A percentile compares a stretch with the other conserved stretches of the same genome.
These are phyloP conservation scores for Panaeolus papilionaceus DNA, from an alignment of 768 basidiomycete species.

Conservation along the genomic window DNA sequence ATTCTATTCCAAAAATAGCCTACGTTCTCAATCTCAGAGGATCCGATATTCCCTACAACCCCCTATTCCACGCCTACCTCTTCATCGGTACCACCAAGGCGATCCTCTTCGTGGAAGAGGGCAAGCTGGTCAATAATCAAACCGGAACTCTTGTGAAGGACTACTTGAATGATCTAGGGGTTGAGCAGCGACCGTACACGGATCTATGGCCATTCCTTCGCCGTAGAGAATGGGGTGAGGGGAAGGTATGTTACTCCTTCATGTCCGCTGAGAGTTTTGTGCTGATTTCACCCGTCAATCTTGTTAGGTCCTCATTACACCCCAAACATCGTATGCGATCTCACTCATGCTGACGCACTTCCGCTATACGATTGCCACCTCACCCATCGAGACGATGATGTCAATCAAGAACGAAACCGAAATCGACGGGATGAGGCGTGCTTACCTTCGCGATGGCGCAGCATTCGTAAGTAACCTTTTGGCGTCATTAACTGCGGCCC, in stretches of 20 bases:
- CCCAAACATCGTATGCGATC: slow-evolving; percentile 82
- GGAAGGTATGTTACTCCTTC: slow-evolving; percentile 56
- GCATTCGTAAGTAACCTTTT: slow-evolving; percentile 65
- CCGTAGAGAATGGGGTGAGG: slow-evolving; percentile 76
- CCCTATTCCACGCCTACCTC: slow-evolving; percentile 89
- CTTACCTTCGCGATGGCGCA: slow-evolving; percentile 90
- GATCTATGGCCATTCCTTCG: slow-evolving; percentile 83
- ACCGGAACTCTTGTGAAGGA: slow-evolving; percentile 48
- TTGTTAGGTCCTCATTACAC: slow-evolving; percentile 65
- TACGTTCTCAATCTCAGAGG: slow-evolving; percentile 91
- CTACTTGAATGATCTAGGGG: slow-evolving; percentile 62
- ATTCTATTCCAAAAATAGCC: slow-evolving; percentile 48
- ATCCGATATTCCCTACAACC: slow-evolving; percentile 89
- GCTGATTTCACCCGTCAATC: not conserved
- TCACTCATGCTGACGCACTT: slow-evolving; percentile 85
- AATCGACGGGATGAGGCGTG: slow-evolving; percentile 79
- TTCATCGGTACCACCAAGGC: slow-evolving; percentile 68
- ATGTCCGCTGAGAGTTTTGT: not conserved
- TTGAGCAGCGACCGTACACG: slow-evolving; percentile 72
- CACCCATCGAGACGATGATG: slow-evolving; percentile 78
- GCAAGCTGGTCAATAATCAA: slow-evolving; percentile 55
- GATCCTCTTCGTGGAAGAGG: slow-evolving; percentile 77
- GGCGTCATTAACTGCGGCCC: slow-evolving; percentile 19
- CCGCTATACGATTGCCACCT: slow-evolving; percentile 76
- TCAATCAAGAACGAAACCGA: slow-evolving; percentile 90